Evolutionary conservation across 768 basidiomycete species (phyloP).

Genomic region (Hericium rajendrae): DNA sequence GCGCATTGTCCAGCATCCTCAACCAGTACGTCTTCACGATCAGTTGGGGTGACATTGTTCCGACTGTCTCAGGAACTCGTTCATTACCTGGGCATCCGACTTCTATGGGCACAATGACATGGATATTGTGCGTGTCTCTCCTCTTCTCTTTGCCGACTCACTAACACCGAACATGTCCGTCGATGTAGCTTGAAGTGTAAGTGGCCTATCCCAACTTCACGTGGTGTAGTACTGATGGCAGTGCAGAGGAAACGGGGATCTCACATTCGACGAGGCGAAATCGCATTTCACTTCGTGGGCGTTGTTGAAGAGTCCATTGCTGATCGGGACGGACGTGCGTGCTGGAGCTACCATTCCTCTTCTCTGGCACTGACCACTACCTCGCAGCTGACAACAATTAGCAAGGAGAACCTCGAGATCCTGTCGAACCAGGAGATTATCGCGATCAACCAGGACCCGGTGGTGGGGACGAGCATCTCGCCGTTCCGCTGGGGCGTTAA

Average conservation of each 20-base stretch:
- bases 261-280: conserved; percentile 55
- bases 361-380: background rate
- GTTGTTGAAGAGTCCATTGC: conserved; percentile 57
- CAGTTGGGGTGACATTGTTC: conserved; percentile 3
- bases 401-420: conserved; percentile 41
- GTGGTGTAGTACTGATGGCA: background rate
- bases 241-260: conserved; percentile 49
- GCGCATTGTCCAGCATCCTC: conserved; percentile 40
- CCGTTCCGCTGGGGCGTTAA: conserved; percentile 65
- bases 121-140: conserved; percentile 40
- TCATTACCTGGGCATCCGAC: conserved; percentile 50
- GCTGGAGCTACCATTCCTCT: background rate
- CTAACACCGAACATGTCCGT: conserved; percentile 1
- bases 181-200: conserved; percentile 44
- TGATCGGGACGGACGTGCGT: conserved; percentile 51
- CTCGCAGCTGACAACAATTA: conserved; percentile 39
- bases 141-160: background rate
- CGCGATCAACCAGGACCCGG: conserved; percentile 61
- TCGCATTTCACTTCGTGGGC: conserved; percentile 70
- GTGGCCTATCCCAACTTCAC: conserved; percentile 9
- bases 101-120: conserved; percentile 64
- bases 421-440: conserved; percentile 55
- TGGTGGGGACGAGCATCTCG: conserved; percentile 48
- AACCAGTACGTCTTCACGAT: conserved; percentile 30
- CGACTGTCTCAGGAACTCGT: conserved; percentile 42